Conservation (phyloP, 257 asterid genomes). For the Misopates orontium region DNA sequence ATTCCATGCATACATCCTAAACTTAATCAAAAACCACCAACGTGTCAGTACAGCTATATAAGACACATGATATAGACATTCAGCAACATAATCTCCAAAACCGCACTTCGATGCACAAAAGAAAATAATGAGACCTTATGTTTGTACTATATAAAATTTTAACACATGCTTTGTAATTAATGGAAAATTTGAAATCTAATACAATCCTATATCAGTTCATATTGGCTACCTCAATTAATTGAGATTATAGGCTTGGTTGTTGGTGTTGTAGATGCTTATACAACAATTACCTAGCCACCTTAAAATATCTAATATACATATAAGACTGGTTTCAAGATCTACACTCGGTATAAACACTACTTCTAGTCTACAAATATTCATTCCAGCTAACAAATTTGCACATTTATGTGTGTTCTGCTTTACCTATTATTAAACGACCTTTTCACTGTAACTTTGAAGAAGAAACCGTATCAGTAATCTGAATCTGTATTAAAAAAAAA, state of each 20-base stretch:
- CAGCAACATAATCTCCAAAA: background rate
- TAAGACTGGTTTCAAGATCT: too few species aligned
- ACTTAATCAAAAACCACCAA: background rate
- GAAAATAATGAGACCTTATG: too few species aligned
- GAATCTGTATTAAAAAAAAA: constrained; percentile 6
- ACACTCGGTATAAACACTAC: background rate
- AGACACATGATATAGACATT: background rate
- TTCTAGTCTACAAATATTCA: background rate
- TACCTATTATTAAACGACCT: background rate
- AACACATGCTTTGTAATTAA: too few species aligned
- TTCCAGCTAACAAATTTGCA: background rate
- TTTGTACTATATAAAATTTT: too few species aligned
- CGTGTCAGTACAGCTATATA: background rate
- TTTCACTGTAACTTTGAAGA: background rate
- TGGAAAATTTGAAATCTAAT: too few species aligned
- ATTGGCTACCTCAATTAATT: too few species aligned
- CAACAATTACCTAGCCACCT: too few species aligned
- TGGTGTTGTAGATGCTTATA: too few species aligned
- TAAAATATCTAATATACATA: background rate
- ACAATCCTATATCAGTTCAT: background rate
- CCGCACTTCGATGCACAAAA: too few species aligned
- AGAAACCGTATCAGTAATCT: background rate
- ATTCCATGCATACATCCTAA: background rate
- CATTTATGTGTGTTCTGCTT: background rate
- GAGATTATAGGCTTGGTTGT: too few species aligned